These are phyloP conservation scores for Lichtheimia ornata DNA, from an alignment of 371 early-diverging fungal genomes.

Conservation along the genomic window DNA sequence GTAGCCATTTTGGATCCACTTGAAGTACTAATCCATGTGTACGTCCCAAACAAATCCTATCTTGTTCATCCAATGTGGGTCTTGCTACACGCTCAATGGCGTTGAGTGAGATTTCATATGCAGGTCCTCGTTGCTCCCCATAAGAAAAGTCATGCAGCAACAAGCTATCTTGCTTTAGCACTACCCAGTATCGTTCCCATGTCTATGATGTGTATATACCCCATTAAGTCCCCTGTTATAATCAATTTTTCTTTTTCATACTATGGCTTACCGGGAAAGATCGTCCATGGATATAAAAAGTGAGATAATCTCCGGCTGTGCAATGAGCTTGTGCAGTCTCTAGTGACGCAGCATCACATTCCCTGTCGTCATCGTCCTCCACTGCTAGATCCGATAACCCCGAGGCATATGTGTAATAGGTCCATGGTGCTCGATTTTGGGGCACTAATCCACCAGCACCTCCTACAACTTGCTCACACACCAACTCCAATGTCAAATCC, in stretches of 20 bases:
- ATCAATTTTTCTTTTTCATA: not conserved
- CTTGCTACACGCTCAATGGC: slow-evolving; percentile 13
- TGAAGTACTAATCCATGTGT: slow-evolving; percentile 22
- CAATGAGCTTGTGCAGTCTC: slow-evolving; percentile 15
- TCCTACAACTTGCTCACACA: not conserved
- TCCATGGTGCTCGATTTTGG: slow-evolving; percentile 17
- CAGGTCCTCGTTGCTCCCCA: slow-evolving; percentile 6
- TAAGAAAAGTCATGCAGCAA: slow-evolving; percentile 23
- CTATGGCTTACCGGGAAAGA: slow-evolving; percentile 29
- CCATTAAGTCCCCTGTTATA: not conserved
- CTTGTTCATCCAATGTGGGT: slow-evolving; percentile 20
- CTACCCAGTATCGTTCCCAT: slow-evolving; percentile 30
- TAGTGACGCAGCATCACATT: slow-evolving; percentile 5
- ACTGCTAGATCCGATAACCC: slow-evolving; percentile 3
- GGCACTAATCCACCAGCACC: not conserved
- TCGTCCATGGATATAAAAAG: slow-evolving; percentile 32
- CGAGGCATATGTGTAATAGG: slow-evolving; percentile 11
- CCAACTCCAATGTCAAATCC: slow-evolving; percentile 11
- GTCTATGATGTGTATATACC: slow-evolving; percentile 9
- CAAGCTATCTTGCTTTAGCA: slow-evolving; percentile 16
- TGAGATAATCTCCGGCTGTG: slow-evolving; percentile 30
- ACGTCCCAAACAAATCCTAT: slow-evolving; percentile 16
- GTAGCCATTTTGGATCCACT: slow-evolving; percentile 2
- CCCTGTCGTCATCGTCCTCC: slow-evolving; percentile 5
- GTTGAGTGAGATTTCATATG: slow-evolving; percentile 11